phyloP scores from a whole-genome alignment of 2,329 filamentous ascomycete genomes.

The Albophoma yamanashiensis region DNA sequence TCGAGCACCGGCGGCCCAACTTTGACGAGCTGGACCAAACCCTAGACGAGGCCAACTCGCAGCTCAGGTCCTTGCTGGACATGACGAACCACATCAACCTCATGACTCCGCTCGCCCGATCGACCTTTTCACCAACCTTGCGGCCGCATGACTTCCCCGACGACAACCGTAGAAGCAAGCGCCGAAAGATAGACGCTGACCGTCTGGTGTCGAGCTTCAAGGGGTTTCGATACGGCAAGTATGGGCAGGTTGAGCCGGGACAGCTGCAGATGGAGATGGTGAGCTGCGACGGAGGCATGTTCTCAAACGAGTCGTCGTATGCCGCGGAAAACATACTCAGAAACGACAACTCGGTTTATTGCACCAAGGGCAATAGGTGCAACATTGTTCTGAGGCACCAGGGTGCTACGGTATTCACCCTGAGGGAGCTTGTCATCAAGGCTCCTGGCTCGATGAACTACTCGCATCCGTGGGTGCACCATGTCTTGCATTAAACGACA shows the following conservation, averaged over 20 bases:
- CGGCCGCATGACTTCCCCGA: conserved; percentile 30
- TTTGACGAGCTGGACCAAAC: conserved; percentile 27
- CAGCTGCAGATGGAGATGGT: conserved; percentile 76
- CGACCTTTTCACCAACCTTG: conserved; percentile 21
- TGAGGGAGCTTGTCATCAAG: conserved; percentile 82
- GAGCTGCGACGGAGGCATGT: conserved; percentile 77
- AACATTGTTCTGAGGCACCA: conserved; percentile 79
- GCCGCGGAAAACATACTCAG: conserved; percentile 72
- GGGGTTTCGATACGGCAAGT: conserved; percentile 71
- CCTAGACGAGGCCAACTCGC: conserved; percentile 31
- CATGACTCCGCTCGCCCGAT: conserved; percentile 16
- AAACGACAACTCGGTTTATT: conserved; percentile 78
- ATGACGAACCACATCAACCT: conserved; percentile 20
- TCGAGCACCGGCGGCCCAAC: conserved; percentile 14
- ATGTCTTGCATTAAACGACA: conserved; percentile 1
- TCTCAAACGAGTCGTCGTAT: conserved; percentile 51
- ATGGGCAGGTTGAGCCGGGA: conserved; percentile 78
- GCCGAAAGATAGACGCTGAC: conserved; percentile 60
- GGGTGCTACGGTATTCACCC: conserved; percentile 66
- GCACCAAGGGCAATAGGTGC: conserved; percentile 77
- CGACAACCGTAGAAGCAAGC: conserved; percentile 47
- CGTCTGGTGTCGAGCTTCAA: conserved; percentile 35
- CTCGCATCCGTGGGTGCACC: conserved; percentile 65
- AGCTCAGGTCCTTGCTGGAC: conserved; percentile 32
- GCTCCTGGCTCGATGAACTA: conserved; percentile 66